Percentiles rank a stretch among this genome's conserved stretches.
Conservation (phyloP, 2,329 filamentous ascomycete species). For the Tolypocladium tundrense region DNA sequence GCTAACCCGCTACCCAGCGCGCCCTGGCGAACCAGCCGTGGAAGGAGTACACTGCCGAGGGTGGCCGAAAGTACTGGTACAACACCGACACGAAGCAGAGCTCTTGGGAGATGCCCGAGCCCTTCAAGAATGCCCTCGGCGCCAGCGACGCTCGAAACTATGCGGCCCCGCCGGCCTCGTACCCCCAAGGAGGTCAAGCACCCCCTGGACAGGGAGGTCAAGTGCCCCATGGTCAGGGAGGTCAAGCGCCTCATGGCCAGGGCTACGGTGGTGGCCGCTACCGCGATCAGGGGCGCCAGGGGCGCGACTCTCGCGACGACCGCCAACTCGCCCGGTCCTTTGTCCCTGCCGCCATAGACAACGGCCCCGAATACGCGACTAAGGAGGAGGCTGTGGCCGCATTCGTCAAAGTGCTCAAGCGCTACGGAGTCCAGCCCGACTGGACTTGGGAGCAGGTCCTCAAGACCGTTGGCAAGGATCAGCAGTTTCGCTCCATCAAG, state of each 20-base stretch:
- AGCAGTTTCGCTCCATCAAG: slow-evolving; percentile 86
- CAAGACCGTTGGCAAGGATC: slow-evolving; percentile 75
- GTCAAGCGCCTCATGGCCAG: slow-evolving; percentile 26
- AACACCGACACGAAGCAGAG: slow-evolving; percentile 87
- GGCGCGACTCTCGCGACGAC: slow-evolving; percentile 15
- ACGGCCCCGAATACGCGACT: slow-evolving; percentile 69
- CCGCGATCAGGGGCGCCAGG: slow-evolving; percentile 27
- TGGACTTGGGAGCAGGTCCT: slow-evolving; percentile 91
- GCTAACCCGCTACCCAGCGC: slow-evolving; percentile 39
- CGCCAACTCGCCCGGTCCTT: slow-evolving; percentile 37
- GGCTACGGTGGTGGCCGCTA: slow-evolving; percentile 19
- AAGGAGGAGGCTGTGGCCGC: slow-evolving; percentile 86
- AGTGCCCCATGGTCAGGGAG: slow-evolving; percentile 26
- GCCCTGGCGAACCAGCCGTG: slow-evolving; percentile 75
- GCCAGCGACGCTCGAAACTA: slow-evolving; percentile 26
- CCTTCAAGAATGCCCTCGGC: slow-evolving; percentile 64
- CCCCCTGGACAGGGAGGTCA: slow-evolving; percentile 25
- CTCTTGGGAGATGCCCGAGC: slow-evolving; percentile 88
- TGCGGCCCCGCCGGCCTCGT: neutral
- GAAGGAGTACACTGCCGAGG: slow-evolving; percentile 83
- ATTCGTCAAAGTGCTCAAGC: slow-evolving; percentile 81
- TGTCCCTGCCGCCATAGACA: slow-evolving; percentile 46
- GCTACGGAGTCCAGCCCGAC: slow-evolving; percentile 76
- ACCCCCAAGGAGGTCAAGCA: neutral
- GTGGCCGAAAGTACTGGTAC: slow-evolving; percentile 90